phyloP scores from a whole-genome alignment of 805 yeast species.

The Ogataea sp. region DNA sequence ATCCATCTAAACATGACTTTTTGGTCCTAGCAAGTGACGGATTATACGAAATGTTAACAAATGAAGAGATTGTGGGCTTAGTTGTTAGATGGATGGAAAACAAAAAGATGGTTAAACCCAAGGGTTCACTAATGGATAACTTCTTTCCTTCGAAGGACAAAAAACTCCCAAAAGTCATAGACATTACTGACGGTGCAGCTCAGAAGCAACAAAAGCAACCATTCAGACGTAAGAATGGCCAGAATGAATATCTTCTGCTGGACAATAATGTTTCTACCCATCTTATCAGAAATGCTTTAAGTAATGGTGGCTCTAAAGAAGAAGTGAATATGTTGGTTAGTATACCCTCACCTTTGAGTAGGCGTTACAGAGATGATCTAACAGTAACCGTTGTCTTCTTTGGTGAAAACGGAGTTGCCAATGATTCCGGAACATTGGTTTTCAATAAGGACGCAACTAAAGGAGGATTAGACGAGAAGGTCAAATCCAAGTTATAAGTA shows the following conservation, averaged over 20 bases:
- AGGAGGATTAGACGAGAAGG: constrained; percentile 40
- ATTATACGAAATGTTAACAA: constrained; percentile 80
- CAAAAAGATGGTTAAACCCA: constrained; percentile 51
- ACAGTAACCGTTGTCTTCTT: constrained; percentile 95
- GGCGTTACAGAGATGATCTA: constrained; percentile 91
- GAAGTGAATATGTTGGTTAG: constrained; percentile 83
- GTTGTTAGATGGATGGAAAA: constrained; percentile 91
- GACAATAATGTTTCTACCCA: constrained; percentile 92
- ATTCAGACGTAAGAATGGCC: constrained; percentile 40
- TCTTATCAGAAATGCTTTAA: constrained; percentile 83
- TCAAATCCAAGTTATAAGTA: constrained; percentile 35
- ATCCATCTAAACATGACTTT: constrained; percentile 69
- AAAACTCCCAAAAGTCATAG: constrained; percentile 55
- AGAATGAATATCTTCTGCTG: constrained; percentile 47
- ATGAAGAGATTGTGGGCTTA: constrained; percentile 86
- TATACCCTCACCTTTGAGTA: constrained; percentile 84
- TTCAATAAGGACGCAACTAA: constrained; percentile 49
- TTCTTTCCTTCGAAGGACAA: constrained; percentile 23
- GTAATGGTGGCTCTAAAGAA: constrained; percentile 79
- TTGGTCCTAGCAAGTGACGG: constrained; percentile 94
- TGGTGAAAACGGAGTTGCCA: constrained; percentile 46
- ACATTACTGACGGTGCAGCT: constrained; percentile 49
- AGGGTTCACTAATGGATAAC: constrained; percentile 36
- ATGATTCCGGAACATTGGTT: constrained; percentile 42
- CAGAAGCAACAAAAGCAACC: constrained; percentile 64